Base-by-base conservation (phyloP, 257 asterid species). In the Nicotiana benthamiana region DNA sequence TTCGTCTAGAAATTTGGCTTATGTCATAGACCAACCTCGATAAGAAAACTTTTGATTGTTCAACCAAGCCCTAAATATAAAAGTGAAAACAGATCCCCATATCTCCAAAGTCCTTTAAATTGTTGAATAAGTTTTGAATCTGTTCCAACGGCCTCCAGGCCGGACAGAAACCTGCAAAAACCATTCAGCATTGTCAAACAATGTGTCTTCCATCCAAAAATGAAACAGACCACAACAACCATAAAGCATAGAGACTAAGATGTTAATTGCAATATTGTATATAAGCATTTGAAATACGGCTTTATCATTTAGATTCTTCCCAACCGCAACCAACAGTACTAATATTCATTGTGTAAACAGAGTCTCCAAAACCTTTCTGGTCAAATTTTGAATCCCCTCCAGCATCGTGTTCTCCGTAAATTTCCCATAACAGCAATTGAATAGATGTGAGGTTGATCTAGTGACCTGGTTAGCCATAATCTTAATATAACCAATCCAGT, bases 121-220 rank as follows among this genome's bases (percentile, higher is more conserved):
- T 28, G 99, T 95, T 18, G 99, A 95, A 85, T 95, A 95, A 5
- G 97, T 96, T 84, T 94, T 96, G 75, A 94, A 96, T 86, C 97
- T 85, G 86, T 87, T 90, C 99, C 99, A 96, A 40, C 98, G 96
- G 54, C 99, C 99, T 79, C 99, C 99, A 80, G 98, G 98, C 34
- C 94, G 85, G 84, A 94, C 97, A 62, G 99, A 94, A 61, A 94
- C 99, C 99, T 96, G 86, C 83, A 82, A 75, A 46, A 79, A 61
- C 36, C 75, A 75, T 81, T 24, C 78, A 46, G 60, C 8, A 48
- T 24, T 30, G 61, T 72, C 24, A 65, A 30, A 15, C 75, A 43
- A 75, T 61, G 40, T 17, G 54, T 11, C 79, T 52, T 28, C 48
- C 59, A 15, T 72, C 78, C 40, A 72, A 79, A 77, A 51, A 78